Evolutionary conservation across 306 rosid species (phyloP).

Genomic region (Sphenostylis stenocarpa): DNA sequence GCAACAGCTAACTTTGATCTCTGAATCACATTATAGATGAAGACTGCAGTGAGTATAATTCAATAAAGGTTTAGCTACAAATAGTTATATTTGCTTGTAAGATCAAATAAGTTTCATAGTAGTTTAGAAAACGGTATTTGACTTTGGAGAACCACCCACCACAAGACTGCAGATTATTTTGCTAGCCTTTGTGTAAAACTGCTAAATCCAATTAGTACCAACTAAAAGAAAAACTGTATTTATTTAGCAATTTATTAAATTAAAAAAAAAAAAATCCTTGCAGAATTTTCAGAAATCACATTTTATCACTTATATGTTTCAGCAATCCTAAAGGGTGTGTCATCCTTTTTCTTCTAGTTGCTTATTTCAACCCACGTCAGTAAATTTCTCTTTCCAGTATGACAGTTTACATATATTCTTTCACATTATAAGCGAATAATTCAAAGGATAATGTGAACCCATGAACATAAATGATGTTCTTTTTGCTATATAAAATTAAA

Average conservation of each 20-base stretch:
- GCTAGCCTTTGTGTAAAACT: not conserved
- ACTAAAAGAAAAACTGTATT: not conserved
- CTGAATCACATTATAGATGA: not conserved
- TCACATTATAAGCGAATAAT: not conserved
- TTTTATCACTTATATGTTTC: not conserved
- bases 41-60: not conserved
- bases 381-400: not conserved
- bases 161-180: not conserved
- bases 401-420: not conserved
- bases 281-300: conserved; percentile 5
- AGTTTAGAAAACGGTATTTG: not conserved
- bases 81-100: not conserved
- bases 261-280: not conserved
- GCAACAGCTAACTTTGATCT: not conserved
- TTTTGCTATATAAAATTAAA: not conserved
- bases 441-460: not conserved
- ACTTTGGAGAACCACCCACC: conserved; percentile 6
- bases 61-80: not conserved
- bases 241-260: not conserved
- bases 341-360: not conserved
- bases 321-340: not conserved
- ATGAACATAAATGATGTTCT: not conserved
- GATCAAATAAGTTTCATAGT: conserved; percentile 4
- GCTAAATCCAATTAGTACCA: not conserved
- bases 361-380: not conserved